Conservation (phyloP, 306 rosid genomes). For the Spatholobus suberectus region DNA sequence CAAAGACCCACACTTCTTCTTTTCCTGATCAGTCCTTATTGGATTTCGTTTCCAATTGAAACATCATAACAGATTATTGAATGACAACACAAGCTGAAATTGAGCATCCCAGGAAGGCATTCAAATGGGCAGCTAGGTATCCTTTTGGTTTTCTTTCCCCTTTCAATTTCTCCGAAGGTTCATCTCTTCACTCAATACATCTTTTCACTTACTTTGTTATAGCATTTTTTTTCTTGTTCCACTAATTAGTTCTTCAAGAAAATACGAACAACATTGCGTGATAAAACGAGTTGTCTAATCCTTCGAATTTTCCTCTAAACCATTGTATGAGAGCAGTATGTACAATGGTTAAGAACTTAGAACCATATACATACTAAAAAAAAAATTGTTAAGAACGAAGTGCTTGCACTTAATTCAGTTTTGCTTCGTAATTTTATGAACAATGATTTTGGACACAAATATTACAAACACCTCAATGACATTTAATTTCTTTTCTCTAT, state of each 20-base stretch:
- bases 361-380: neutral
- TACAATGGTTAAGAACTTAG: neutral
- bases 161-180: constrained; percentile 55
- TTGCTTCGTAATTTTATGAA: neutral
- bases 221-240: neutral
- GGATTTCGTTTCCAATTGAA: neutral
- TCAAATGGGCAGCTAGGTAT: constrained; percentile 53
- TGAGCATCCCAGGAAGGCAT: constrained; percentile 47
- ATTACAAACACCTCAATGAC: too few relatives aligned
- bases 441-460: too few relatives aligned
- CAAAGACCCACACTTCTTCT: too few relatives aligned
- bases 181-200: neutral
- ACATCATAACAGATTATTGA: neutral
- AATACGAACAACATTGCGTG: neutral
- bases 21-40: neutral
- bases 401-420: too few relatives aligned
- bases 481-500: too few relatives aligned
- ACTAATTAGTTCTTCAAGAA: neutral
- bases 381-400: neutral
- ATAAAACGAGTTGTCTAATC: neutral
- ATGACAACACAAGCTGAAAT: constrained; percentile 16
- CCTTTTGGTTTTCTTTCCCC: constrained; percentile 50
- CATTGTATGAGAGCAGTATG: neutral
- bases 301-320: neutral
- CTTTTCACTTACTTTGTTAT: neutral